These are phyloP conservation scores for Syzygium syzygioides DNA, from an alignment of 441 rosid species.

Conservation along the genomic window DNA sequence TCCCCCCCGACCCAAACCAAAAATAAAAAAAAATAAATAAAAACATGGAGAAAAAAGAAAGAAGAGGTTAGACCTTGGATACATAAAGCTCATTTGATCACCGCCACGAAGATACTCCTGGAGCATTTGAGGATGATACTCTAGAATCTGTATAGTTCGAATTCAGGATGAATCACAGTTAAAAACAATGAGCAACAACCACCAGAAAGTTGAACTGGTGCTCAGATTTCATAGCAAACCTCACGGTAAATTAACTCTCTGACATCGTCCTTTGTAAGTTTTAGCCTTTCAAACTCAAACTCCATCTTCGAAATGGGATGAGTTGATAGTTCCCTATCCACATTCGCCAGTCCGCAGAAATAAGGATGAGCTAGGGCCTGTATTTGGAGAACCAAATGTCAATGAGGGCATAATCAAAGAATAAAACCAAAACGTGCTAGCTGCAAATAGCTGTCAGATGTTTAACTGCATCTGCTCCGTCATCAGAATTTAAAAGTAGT, in stretches of 20 bases:
- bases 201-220: not conserved
- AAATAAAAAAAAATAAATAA: not conserved
- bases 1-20: not conserved
- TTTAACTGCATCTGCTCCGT: not conserved
- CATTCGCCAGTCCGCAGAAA: slow-evolving; percentile 74
- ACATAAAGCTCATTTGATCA: slow-evolving; percentile 96
- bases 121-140: slow-evolving; percentile 99
- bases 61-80: slow-evolving; percentile 62
- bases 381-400: not conserved
- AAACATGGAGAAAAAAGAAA: not conserved
- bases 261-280: slow-evolving; percentile 87
- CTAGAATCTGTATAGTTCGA: slow-evolving; percentile 60
- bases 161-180: slow-evolving; percentile 3
- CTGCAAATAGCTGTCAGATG: not conserved
- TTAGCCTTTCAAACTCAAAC: slow-evolving; percentile 97
- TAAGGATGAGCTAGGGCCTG: slow-evolving; percentile 96
- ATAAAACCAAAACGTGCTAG: not conserved
- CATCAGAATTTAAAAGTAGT: not conserved
- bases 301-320: slow-evolving; percentile 92
- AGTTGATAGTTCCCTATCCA: slow-evolving; percentile 87
- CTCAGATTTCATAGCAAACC: slow-evolving; percentile 29
- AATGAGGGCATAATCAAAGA: not conserved
- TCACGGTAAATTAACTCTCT: slow-evolving; percentile 95
- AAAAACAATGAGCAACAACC: not conserved
- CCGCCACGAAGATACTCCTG: slow-evolving; percentile 94